phyloP scores from a whole-genome alignment of 345 rosid genomes.

The Eucalyptus albens region DNA sequence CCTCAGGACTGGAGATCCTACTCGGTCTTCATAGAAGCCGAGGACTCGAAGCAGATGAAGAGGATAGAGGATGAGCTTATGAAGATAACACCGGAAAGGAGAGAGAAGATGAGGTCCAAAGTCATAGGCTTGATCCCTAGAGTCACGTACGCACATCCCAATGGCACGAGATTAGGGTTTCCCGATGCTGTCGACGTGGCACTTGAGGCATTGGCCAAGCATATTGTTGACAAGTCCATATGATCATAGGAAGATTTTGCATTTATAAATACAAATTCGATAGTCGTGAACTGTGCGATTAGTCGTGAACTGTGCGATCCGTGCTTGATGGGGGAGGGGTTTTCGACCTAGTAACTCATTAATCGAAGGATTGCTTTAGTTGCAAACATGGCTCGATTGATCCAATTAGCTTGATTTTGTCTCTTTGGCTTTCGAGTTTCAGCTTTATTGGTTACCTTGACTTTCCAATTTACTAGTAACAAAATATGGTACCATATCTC shows the following conservation, averaged over 20 bases:
- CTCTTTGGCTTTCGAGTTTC: background rate
- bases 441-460: background rate
- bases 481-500: background rate
- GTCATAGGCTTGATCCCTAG: slow-evolving; percentile 33
- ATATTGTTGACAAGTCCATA: background rate
- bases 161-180: slow-evolving; percentile 18
- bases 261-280: background rate
- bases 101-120: slow-evolving; percentile 11
- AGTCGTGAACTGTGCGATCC: background rate
- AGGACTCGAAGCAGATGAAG: background rate
- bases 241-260: background rate
- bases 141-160: slow-evolving; percentile 36
- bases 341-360: background rate
- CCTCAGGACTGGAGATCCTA: slow-evolving; percentile 11
- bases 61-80: slow-evolving; percentile 18
- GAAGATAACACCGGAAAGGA: slow-evolving; percentile 9
- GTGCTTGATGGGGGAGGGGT: background rate
- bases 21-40: slow-evolving; percentile 24
- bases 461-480: background rate
- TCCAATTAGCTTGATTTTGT: background rate
- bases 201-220: slow-evolving; percentile 6
- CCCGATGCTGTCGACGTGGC: slow-evolving; percentile 39
- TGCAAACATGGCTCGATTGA: background rate
- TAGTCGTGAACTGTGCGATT: background rate
- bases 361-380: background rate